A percentile compares a stretch with the other conserved stretches of the same genome.
These are phyloP conservation scores for Nemania diffusa DNA, from an alignment of 2,329 filamentous ascomycete genomes.

Conservation along the genomic window DNA sequence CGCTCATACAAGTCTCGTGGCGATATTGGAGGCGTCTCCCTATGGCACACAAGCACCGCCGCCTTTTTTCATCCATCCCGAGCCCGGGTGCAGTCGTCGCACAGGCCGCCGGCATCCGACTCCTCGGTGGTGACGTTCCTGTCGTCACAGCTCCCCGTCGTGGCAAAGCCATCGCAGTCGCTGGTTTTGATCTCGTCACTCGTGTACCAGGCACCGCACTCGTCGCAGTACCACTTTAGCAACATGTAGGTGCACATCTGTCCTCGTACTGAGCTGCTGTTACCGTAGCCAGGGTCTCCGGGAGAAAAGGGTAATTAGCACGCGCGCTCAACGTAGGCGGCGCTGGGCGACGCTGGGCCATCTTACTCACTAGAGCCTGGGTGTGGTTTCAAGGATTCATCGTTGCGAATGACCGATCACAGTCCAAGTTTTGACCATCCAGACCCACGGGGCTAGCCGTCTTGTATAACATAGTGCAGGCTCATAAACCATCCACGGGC, in stretches of 20 bases:
- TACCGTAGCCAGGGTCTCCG: constrained; percentile 26
- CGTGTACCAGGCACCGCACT: constrained; percentile 49
- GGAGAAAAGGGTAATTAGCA: constrained; percentile 36
- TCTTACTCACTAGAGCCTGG: constrained; percentile 34
- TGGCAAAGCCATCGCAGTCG: constrained; percentile 43
- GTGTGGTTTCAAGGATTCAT: constrained; percentile 28
- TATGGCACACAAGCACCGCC: background rate
- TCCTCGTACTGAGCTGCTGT: constrained; percentile 16
- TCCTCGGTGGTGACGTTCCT: constrained; percentile 41
- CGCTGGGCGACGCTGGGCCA: constrained; percentile 16
- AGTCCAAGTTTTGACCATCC: constrained; percentile 7
- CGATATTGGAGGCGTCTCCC: background rate
- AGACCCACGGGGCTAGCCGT: constrained; percentile 16
- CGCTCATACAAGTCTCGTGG: background rate
- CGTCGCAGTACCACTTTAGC: constrained; percentile 49
- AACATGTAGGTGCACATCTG: constrained; percentile 48
- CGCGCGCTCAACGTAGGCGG: constrained; percentile 10
- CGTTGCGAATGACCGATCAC: constrained; percentile 7
- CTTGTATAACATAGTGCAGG: constrained; percentile 27
- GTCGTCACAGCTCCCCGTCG: constrained; percentile 41
- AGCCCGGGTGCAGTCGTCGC: constrained; percentile 45
- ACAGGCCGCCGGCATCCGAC: constrained; percentile 46
- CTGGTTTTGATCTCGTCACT: constrained; percentile 47
- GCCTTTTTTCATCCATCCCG: constrained; percentile 34
- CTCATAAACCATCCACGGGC: background rate